Percentiles rank a stretch among this genome's conserved stretches.
These are phyloP conservation scores for Neofusicoccum ribis DNA, from an alignment of 2,329 filamentous ascomycete species.

Conservation along the genomic window DNA sequence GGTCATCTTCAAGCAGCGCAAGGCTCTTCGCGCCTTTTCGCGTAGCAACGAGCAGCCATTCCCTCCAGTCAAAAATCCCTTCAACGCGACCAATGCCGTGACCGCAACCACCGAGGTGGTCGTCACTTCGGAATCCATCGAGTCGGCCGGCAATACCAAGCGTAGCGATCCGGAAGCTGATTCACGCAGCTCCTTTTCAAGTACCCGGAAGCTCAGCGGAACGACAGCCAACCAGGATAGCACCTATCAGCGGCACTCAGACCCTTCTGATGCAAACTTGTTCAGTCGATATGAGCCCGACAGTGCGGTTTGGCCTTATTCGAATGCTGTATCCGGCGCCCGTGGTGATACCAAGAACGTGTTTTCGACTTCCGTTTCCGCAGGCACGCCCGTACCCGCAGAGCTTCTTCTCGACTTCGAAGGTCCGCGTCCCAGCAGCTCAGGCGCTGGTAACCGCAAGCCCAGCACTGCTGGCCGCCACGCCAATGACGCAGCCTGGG, in stretches of 20 bases:
- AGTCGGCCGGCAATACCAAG: slow-evolving; percentile 42
- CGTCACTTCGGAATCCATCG: slow-evolving; percentile 45
- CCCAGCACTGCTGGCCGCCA: not conserved
- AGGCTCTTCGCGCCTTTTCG: slow-evolving; percentile 46
- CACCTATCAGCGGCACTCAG: not conserved
- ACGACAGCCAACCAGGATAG: not conserved
- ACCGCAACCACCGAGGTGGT: slow-evolving; percentile 61
- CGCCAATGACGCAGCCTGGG: slow-evolving; percentile 57
- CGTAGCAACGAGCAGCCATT: slow-evolving; percentile 19
- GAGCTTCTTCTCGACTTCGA: slow-evolving; percentile 10
- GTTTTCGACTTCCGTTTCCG: slow-evolving; percentile 12
- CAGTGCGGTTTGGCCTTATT: not conserved
- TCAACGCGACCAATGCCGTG: slow-evolving; percentile 49
- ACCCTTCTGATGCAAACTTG: not conserved
- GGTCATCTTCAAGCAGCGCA: slow-evolving; percentile 67
- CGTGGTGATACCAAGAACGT: not conserved
- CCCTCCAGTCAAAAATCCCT: slow-evolving; percentile 44
- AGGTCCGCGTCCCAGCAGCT: not conserved
- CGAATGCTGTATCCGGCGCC: not conserved
- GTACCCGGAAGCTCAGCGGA: slow-evolving; percentile 26
- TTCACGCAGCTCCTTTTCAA: slow-evolving; percentile 34
- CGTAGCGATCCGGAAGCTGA: slow-evolving; percentile 22
- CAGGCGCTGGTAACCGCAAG: not conserved
- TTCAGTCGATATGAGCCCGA: not conserved
- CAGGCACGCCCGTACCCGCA: not conserved